Conservation (phyloP, 2,329 filamentous ascomycete species). For the Sphaceloma murrayae region DNA sequence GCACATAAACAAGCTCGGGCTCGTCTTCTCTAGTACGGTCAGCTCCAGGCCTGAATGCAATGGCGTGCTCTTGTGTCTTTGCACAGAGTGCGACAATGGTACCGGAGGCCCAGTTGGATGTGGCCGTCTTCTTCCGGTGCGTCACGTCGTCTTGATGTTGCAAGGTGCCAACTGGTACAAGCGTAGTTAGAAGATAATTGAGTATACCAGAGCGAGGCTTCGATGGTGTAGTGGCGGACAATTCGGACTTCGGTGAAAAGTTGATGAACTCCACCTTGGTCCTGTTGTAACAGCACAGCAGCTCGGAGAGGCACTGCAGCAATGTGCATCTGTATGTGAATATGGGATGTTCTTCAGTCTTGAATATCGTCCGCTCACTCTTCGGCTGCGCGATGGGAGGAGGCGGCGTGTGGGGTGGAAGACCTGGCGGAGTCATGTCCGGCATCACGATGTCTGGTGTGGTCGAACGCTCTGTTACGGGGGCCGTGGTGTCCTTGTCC, state of each 20-base stretch:
- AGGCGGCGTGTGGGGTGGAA: slow-evolving; percentile 8
- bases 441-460: slow-evolving; percentile 44
- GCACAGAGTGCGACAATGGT: slow-evolving; percentile 78
- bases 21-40: slow-evolving; percentile 64
- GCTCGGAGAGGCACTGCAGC: slow-evolving; percentile 80
- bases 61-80: slow-evolving; percentile 70
- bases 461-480: slow-evolving; percentile 20
- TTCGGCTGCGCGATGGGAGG: slow-evolving; percentile 28
- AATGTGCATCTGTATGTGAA: slow-evolving; percentile 96
- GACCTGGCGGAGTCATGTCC: slow-evolving; percentile 27
- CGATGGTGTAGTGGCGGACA: slow-evolving; percentile 75
- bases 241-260: slow-evolving; percentile 84
- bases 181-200: slow-evolving; percentile 81
- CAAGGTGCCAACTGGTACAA: slow-evolving; percentile 57
- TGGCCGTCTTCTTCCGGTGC: slow-evolving; percentile 77
- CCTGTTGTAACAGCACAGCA: slow-evolving; percentile 83
- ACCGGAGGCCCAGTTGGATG: slow-evolving; percentile 75
- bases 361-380: slow-evolving; percentile 71
- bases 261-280: slow-evolving; percentile 99
- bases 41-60: slow-evolving; percentile 37
- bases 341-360: slow-evolving; percentile 84
- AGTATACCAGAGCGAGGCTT: slow-evolving; percentile 88
- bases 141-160: slow-evolving; percentile 64
- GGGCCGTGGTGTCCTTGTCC: slow-evolving; percentile 56
- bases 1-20: slow-evolving; percentile 77